Conservation (phyloP, 805 yeast genomes). For the Kluyveromyces dobzhanskii region DNA sequence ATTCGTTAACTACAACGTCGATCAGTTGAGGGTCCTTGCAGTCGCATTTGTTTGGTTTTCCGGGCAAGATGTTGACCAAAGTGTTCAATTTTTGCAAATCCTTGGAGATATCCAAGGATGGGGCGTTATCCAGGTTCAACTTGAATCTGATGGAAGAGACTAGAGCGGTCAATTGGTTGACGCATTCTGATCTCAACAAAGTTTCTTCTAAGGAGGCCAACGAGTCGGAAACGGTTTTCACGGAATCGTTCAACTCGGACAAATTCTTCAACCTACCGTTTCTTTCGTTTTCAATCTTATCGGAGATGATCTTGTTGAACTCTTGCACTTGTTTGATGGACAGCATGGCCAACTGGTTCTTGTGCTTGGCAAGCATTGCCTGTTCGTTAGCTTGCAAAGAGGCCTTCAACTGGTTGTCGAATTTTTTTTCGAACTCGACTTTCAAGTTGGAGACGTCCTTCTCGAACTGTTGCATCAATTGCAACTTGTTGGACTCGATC, state of each 20-base stretch:
- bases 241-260: slow-evolving; percentile 46
- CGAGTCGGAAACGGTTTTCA: slow-evolving; percentile 37
- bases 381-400: slow-evolving; percentile 65
- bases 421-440: slow-evolving; percentile 48
- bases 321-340: slow-evolving; percentile 62
- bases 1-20: slow-evolving; percentile 31
- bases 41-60: slow-evolving; percentile 15
- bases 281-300: slow-evolving; percentile 65
- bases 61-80: slow-evolving; percentile 21
- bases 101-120: slow-evolving; percentile 29
- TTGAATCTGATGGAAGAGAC: slow-evolving; percentile 17
- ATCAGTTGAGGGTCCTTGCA: slow-evolving; percentile 19
- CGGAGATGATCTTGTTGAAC: slow-evolving; percentile 48
- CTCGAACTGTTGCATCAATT: slow-evolving; percentile 49
- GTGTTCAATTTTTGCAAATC: slow-evolving; percentile 26
- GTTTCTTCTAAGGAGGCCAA: slow-evolving; percentile 36
- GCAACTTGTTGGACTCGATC: slow-evolving; percentile 39
- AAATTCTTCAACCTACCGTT: slow-evolving; percentile 68
- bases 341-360: slow-evolving; percentile 60
- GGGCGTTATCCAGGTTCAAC: slow-evolving; percentile 13
- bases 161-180: slow-evolving; percentile 20
- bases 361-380: slow-evolving; percentile 60
- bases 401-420: slow-evolving; percentile 44
- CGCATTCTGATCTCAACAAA: slow-evolving; percentile 31
- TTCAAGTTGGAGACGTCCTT: slow-evolving; percentile 57